A percentile compares a stretch with the other conserved stretches of the same genome.
These are phyloP conservation scores for Lactarius trivialis DNA, from an alignment of 768 basidiomycete species.

Conservation along the genomic window DNA sequence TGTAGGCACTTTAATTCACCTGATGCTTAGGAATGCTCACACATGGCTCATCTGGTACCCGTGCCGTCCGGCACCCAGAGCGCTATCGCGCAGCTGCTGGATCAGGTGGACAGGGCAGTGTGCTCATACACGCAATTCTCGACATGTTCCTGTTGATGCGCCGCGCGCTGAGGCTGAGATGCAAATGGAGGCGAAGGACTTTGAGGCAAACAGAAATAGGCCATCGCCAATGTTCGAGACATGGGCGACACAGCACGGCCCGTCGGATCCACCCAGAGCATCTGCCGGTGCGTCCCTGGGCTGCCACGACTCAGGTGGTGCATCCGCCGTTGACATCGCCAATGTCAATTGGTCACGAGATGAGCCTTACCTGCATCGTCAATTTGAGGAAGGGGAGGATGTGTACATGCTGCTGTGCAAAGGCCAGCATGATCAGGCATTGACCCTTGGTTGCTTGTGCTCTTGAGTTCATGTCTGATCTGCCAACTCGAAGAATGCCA, in stretches of 20 bases:
- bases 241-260: no score
- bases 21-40: not conserved
- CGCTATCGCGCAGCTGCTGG: no score
- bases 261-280: no score
- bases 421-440: constrained; percentile 85
- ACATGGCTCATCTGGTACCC: constrained; percentile 17
- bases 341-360: constrained; percentile 69
- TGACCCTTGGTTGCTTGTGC: constrained; percentile 81
- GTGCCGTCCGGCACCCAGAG: no score
- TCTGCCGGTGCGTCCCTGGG: constrained; percentile 15
- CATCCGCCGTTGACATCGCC: constrained; percentile 54
- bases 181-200: constrained; percentile 26
- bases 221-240: no score
- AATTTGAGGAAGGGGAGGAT: constrained; percentile 95
- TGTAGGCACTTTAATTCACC: constrained; percentile 37
- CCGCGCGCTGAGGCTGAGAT: constrained; percentile 4
- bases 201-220: constrained; percentile 4
- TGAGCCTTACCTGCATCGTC: constrained; percentile 90
- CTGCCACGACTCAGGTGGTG: constrained; percentile 25
- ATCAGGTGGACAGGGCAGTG: no score
- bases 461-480: constrained; percentile 87
- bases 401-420: constrained; percentile 88
- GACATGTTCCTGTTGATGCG: constrained; percentile 90
- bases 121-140: constrained; percentile 79
- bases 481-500: constrained; percentile 66